Evolutionary conservation across 176 grass and related monocot species (phyloP).

Genomic region (Oryza meridionalis): DNA sequence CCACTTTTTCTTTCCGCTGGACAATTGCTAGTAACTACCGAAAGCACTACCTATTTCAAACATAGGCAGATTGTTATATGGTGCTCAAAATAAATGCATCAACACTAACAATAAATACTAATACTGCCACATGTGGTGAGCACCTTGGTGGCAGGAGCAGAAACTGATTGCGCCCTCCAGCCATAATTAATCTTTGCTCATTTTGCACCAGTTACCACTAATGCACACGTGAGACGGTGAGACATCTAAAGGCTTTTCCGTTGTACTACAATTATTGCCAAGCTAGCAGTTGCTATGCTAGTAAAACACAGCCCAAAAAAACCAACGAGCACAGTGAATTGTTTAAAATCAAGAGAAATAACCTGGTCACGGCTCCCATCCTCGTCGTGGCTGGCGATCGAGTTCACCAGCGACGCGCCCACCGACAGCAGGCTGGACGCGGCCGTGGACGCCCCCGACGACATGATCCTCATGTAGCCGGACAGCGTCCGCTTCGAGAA

Average conservation of each 20-base stretch:
- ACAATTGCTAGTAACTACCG: background rate
- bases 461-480: constrained; percentile 87
- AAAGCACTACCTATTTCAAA: constrained; percentile 19
- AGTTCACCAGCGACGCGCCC: constrained; percentile 66
- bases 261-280: constrained; percentile 33
- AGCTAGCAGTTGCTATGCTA: background rate
- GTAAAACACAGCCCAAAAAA: constrained; percentile 25
- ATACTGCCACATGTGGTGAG: background rate
- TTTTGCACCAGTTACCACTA: constrained; percentile 35
- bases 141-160: background rate
- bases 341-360: background rate
- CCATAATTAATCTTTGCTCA: constrained; percentile 33
- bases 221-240: constrained; percentile 42
- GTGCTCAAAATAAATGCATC: constrained; percentile 25
- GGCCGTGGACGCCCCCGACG: constrained; percentile 85
- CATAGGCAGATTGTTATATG: constrained; percentile 1
- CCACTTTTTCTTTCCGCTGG: constrained; percentile 12
- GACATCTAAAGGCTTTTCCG: constrained; percentile 30
- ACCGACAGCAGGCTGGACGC: constrained; percentile 75
- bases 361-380: constrained; percentile 75
- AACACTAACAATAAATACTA: constrained; percentile 21
- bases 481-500: constrained; percentile 76
- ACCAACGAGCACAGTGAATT: background rate
- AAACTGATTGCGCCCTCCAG: constrained; percentile 14
- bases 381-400: constrained; percentile 69